Evolutionary conservation across 2,329 filamentous ascomycete species (phyloP).

Genomic region (Fusarium nematophilum): DNA sequence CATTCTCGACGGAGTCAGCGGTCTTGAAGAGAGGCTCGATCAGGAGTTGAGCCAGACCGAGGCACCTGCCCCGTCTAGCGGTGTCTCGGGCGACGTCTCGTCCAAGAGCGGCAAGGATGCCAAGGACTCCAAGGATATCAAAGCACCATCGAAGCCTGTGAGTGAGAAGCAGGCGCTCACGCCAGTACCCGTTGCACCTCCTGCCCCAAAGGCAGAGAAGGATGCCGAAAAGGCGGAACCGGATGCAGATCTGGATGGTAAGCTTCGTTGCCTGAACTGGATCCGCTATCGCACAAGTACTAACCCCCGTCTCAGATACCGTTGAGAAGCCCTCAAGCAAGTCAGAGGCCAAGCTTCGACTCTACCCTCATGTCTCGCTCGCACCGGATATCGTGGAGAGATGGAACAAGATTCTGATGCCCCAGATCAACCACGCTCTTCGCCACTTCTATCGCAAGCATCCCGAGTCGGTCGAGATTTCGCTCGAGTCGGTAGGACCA

Average conservation of each 20-base stretch:
- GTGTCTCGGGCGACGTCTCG: not conserved
- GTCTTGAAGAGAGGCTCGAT: conserved; percentile 64
- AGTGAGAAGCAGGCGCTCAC: conserved; percentile 33
- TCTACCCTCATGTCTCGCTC: conserved; percentile 70
- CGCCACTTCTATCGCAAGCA: conserved; percentile 78
- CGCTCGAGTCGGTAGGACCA: conserved; percentile 79
- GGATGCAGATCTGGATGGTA: conserved; percentile 37
- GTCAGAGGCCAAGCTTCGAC: conserved; percentile 59
- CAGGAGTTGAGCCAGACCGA: conserved; percentile 56
- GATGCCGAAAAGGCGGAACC: conserved; percentile 11
- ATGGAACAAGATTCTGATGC: conserved; percentile 79
- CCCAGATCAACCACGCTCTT: conserved; percentile 77
- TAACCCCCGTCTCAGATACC: conserved; percentile 33
- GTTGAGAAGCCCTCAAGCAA: conserved; percentile 35
- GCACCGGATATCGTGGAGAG: conserved; percentile 72
- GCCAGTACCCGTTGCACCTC: not conserved
- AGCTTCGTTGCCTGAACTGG: not conserved
- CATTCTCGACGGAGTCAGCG: conserved; percentile 69
- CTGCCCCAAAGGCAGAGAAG: conserved; percentile 9
- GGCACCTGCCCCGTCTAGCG: not conserved
- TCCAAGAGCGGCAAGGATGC: conserved; percentile 28
- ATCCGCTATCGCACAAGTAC: not conserved
- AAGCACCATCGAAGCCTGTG: conserved; percentile 1
- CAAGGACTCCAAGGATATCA: conserved; percentile 25
- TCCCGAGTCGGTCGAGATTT: conserved; percentile 81